phyloP scores from a whole-genome alignment of 352 stramenopile species.

The Elongisporangium anandrum region DNA sequence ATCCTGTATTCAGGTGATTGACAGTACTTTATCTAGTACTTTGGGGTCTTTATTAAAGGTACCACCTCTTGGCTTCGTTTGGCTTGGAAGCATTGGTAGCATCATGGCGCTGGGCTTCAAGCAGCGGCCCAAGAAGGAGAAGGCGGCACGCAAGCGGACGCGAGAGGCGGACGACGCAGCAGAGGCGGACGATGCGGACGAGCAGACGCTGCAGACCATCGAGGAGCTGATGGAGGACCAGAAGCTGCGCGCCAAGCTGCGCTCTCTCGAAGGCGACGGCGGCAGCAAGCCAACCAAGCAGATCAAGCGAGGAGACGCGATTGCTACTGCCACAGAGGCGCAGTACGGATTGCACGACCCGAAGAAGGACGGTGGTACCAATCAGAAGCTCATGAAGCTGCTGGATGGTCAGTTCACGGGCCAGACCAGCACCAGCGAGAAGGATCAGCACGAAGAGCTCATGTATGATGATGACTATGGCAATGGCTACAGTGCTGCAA shows the following conservation, averaged over 20 bases:
- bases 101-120: conserved; percentile 52
- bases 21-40: no score
- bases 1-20: background rate
- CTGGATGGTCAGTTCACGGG: conserved; percentile 81
- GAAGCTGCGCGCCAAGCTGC: conserved; percentile 39
- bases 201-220: conserved; percentile 48
- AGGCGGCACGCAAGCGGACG: conserved; percentile 29
- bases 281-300: conserved; percentile 13
- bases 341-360: conserved; percentile 72
- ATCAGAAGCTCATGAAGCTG: conserved; percentile 67
- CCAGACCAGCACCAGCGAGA: conserved; percentile 50
- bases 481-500: background rate
- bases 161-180: conserved; percentile 15
- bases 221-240: conserved; percentile 74
- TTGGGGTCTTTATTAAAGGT: background rate
- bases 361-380: conserved; percentile 62
- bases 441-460: conserved; percentile 75
- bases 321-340: background rate
- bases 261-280: conserved; percentile 23
- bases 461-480: conserved; percentile 20
- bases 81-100: background rate
- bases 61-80: background rate
- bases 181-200: conserved; percentile 9
- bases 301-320: conserved; percentile 4
- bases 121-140: conserved; percentile 40